Evolutionary conservation across 495 filamentous ascomycete species (phyloP).

Genomic region (Friedmanniomyces endolithicus): DNA sequence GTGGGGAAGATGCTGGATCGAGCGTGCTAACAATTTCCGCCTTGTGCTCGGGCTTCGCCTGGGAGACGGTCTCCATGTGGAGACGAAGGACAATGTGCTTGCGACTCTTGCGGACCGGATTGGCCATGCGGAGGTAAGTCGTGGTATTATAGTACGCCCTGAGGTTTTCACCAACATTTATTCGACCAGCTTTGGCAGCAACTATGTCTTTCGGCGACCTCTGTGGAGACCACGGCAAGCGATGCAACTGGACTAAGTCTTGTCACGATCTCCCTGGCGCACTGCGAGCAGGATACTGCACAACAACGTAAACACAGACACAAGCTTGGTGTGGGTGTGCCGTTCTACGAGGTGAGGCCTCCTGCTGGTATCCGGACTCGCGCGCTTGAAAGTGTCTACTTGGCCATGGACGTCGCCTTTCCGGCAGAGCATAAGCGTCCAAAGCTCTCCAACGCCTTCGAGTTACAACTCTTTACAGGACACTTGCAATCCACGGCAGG

Average conservation of each 20-base stretch:
- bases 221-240: neutral
- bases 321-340: slow-evolving; percentile 10
- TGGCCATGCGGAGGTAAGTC: slow-evolving; percentile 11
- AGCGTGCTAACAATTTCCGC: slow-evolving; percentile 20
- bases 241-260: neutral
- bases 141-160: neutral
- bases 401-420: neutral
- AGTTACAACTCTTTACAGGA: neutral
- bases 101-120: slow-evolving; percentile 12
- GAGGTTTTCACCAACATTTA: neutral
- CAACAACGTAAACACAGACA: neutral
- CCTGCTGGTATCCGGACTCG: neutral
- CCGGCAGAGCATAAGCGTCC: neutral
- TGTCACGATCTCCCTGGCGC: neutral
- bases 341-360: slow-evolving; percentile 1
- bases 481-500: too few relatives aligned
- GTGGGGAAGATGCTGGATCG: slow-evolving; percentile 13
- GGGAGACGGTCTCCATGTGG: slow-evolving; percentile 2
- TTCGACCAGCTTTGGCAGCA: slow-evolving; percentile 21
- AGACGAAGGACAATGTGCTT: slow-evolving; percentile 5
- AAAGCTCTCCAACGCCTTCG: neutral
- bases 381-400: neutral
- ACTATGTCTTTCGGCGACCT: slow-evolving; percentile 10
- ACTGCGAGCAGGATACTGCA: neutral
- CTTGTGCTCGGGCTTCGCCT: slow-evolving; percentile 19